Conservation (phyloP, 345 rosid species). For the Iberis pinnata region DNA sequence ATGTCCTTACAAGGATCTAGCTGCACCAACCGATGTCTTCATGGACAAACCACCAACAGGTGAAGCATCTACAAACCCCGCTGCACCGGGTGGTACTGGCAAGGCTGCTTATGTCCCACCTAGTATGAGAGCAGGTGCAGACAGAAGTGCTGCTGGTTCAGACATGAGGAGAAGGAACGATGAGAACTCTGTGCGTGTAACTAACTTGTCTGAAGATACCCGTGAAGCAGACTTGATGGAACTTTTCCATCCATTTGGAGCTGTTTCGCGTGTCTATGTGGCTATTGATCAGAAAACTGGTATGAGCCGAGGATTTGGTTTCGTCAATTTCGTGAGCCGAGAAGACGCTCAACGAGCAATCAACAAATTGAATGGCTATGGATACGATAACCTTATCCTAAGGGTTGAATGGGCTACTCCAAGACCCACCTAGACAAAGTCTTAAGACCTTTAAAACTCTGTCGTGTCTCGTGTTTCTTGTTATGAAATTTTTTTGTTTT, state of each 20-base stretch:
- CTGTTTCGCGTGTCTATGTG: constrained; percentile 74
- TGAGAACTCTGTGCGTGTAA: constrained; percentile 83
- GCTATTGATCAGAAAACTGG: constrained; percentile 88
- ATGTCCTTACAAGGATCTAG: constrained; percentile 89
- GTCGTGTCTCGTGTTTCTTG: constrained; percentile 1
- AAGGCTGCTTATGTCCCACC: constrained; percentile 75
- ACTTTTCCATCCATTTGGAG: constrained; percentile 77
- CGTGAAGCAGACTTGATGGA: constrained; percentile 73
- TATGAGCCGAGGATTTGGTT: constrained; percentile 85
- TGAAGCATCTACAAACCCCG: constrained; percentile 36
- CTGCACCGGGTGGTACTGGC: constrained; percentile 39
- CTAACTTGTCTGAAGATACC: constrained; percentile 84
- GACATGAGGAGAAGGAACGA: constrained; percentile 92
- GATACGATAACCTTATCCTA: constrained; percentile 88
- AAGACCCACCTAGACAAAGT: constrained; percentile 48
- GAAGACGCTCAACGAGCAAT: constrained; percentile 88
- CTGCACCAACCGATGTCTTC: constrained; percentile 43
- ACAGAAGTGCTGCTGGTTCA: constrained; percentile 46
- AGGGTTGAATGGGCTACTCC: constrained; percentile 93
- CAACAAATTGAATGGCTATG: constrained; percentile 83
- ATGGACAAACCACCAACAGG: constrained; percentile 53
- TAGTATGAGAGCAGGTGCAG: constrained; percentile 66
- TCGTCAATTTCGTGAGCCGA: constrained; percentile 74
- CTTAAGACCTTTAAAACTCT: constrained; percentile 3
- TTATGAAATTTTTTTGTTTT: constrained; percentile 9